Percentiles rank a stretch among this genome's conserved stretches.
Evolutionary conservation across 1,284 basidiomycete species (phyloP).

Genomic region (Pseudozyma sp.): DNA sequence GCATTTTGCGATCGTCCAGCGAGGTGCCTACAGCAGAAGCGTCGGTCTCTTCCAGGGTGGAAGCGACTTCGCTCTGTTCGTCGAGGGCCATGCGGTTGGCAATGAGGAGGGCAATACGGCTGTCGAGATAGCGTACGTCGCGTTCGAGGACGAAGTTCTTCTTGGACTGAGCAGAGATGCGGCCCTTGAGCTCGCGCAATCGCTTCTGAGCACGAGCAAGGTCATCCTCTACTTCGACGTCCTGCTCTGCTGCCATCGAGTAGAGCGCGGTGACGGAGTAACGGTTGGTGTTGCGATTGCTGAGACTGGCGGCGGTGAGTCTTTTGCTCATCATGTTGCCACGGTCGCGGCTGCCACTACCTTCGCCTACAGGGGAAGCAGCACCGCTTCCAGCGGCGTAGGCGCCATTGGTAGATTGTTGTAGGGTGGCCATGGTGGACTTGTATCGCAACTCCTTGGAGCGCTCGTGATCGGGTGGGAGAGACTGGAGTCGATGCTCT

Average conservation of each 20-base stretch:
- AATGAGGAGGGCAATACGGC: slow-evolving; percentile 94
- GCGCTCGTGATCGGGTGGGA: not conserved
- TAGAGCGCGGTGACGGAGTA: slow-evolving; percentile 96
- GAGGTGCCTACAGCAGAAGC: slow-evolving; percentile 69
- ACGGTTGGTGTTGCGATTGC: slow-evolving; percentile 85
- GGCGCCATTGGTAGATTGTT: slow-evolving; percentile 30
- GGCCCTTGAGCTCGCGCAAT: slow-evolving; percentile 92
- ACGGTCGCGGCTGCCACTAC: slow-evolving; percentile 45
- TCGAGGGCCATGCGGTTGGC: slow-evolving; percentile 97
- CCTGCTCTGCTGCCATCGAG: slow-evolving; percentile 97
- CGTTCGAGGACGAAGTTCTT: slow-evolving; percentile 99
- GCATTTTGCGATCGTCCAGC: slow-evolving; percentile 89
- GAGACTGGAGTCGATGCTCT: not conserved
- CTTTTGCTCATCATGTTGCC: slow-evolving; percentile 45
- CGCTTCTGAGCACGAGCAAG: slow-evolving; percentile 95
- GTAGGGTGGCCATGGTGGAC: slow-evolving; percentile 36
- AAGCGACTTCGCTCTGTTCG: slow-evolving; percentile 76
- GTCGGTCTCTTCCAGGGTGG: slow-evolving; percentile 86
- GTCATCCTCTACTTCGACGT: slow-evolving; percentile 98
- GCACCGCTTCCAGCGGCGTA: slow-evolving; percentile 4
- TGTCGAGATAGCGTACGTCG: slow-evolving; percentile 97
- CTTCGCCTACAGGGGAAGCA: slow-evolving; percentile 23
- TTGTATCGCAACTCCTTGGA: not conserved
- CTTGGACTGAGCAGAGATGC: slow-evolving; percentile 97
- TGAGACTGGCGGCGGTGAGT: slow-evolving; percentile 50